These are phyloP conservation scores for Austroboletus olivaceoglutinosus DNA, from an alignment of 1,284 basidiomycete genomes.

Conservation along the genomic window DNA sequence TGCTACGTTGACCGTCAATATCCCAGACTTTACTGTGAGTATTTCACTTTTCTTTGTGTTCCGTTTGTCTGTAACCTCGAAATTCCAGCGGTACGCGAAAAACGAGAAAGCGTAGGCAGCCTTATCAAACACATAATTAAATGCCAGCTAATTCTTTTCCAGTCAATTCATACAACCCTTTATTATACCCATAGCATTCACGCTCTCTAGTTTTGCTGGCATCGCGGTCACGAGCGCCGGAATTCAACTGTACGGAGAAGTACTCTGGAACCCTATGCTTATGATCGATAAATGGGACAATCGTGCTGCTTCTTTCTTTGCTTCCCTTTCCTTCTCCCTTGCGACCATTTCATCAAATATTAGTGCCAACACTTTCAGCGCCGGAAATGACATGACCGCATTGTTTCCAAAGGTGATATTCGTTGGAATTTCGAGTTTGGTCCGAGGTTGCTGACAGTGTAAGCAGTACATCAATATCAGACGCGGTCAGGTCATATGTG, in stretches of 20 bases:
- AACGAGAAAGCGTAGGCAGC: slow-evolving; percentile 26
- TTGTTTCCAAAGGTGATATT: slow-evolving; percentile 40
- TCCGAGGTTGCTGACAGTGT: slow-evolving; percentile 3
- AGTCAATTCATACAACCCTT: slow-evolving; percentile 54
- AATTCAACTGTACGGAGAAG: slow-evolving; percentile 49
- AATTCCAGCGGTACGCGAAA: slow-evolving; percentile 27
- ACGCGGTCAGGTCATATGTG: slow-evolving; percentile 61
- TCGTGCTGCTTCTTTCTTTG: slow-evolving; percentile 67
- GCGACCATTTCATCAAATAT: slow-evolving; percentile 66
- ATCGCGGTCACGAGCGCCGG: slow-evolving; percentile 54
- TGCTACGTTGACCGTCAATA: slow-evolving; percentile 53
- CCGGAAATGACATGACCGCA: slow-evolving; percentile 63
- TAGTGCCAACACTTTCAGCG: slow-evolving; percentile 59
- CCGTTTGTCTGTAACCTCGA: neutral
- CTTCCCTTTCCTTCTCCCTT: slow-evolving; percentile 53
- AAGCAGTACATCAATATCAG: slow-evolving; percentile 57
- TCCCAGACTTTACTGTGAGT: slow-evolving; percentile 54
- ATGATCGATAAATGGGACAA: slow-evolving; percentile 60
- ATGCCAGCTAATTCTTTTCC: slow-evolving; percentile 1
- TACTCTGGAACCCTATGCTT: slow-evolving; percentile 48
- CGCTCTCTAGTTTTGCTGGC: slow-evolving; percentile 56
- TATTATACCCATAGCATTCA: slow-evolving; percentile 58
- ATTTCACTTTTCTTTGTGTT: neutral
- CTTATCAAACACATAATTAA: neutral
- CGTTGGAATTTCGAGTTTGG: neutral